Evolutionary conservation across 495 filamentous ascomycete species (phyloP).

Genomic region (Hypoxylon fragiforme): DNA sequence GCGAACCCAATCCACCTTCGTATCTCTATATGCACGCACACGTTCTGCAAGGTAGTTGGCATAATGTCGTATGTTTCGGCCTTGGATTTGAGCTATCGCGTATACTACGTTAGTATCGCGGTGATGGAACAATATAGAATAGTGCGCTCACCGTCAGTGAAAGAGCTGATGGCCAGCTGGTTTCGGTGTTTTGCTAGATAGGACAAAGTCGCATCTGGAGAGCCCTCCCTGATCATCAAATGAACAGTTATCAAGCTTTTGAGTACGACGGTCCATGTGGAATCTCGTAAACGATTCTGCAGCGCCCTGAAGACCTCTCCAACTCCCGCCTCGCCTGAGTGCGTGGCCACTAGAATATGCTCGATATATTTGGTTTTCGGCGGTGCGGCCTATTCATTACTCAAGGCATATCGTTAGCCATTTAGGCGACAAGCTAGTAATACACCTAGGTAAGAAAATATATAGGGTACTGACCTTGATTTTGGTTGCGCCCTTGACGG

Average conservation of each 20-base stretch:
- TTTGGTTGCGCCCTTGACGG: conserved; percentile 90
- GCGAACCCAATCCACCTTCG: conserved; percentile 87
- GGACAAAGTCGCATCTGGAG: conserved; percentile 81
- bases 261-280: conserved; percentile 96
- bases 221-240: conserved; percentile 95
- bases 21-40: conserved; percentile 78
- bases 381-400: conserved; percentile 71
- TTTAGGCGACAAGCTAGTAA: too few relatives aligned
- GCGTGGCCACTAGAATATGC: conserved; percentile 93
- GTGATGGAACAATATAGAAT: conserved; percentile 8
- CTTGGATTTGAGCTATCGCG: conserved; percentile 82
- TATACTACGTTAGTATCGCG: background rate
- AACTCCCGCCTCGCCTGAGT: conserved; percentile 92
- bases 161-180: conserved; percentile 83
- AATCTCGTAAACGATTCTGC: conserved; percentile 84
- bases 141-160: conserved; percentile 78
- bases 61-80: conserved; percentile 92
- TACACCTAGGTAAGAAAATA: too few relatives aligned
- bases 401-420: conserved; percentile 19
- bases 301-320: conserved; percentile 94
- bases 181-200: conserved; percentile 83
- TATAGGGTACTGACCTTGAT: conserved; percentile 81
- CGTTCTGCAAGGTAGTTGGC: conserved; percentile 81
- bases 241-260: conserved; percentile 95
- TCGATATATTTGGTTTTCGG: conserved; percentile 99